Evolutionary conservation across 345 rosid genomes (phyloP), one percentile per base, ranked within the genome.

Genomic region (Combretum micranthum): DNA sequence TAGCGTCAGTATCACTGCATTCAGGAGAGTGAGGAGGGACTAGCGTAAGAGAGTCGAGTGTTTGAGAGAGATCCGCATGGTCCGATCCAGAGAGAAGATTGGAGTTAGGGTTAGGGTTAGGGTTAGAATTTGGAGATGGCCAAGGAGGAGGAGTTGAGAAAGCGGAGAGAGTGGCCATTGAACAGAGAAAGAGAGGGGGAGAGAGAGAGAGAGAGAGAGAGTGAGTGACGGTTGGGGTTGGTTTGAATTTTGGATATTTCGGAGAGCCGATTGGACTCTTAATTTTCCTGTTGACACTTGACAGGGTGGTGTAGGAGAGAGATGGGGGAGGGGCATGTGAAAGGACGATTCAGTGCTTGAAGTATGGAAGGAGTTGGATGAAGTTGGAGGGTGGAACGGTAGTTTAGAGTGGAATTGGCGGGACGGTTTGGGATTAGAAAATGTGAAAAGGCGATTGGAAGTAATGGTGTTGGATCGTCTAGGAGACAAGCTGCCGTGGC

Each of bases 81-180:
- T 32, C 39, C 39, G 39, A 32, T 32, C 9, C 75, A 14, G 52
- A 52, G 15, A 26, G 70, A 54, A 25, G 2, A 10, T 7, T 43
- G 42, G 56, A 39, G 20, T 61, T 56, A 15, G 56, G 19, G 64
- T 37, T 50, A 0, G 60, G 52, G 55, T 32, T 50, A 13, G 76
- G 6, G 42, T 64, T 59, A 18, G 79, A 69, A 61, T 62, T 71
- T 0, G 77, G 71, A 42, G 70, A 76, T 7, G 85, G 89, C 82
- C 83, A 66, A 15, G 32, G 56, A 56, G 50, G 63, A 17, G 86
- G 65, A 46, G 86, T 75, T 45, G 88, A 56, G 55, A 78, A 74
- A 20, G 90, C 83, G 15, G 91, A 83, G 55, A 91, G 79, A 37
- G 93, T 75, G 10, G 92, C 88, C 90, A 92, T 88, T 59, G 77